These are phyloP conservation scores for Raphanus hybrid DNA, from an alignment of 441 rosid genomes.

Conservation along the genomic window DNA sequence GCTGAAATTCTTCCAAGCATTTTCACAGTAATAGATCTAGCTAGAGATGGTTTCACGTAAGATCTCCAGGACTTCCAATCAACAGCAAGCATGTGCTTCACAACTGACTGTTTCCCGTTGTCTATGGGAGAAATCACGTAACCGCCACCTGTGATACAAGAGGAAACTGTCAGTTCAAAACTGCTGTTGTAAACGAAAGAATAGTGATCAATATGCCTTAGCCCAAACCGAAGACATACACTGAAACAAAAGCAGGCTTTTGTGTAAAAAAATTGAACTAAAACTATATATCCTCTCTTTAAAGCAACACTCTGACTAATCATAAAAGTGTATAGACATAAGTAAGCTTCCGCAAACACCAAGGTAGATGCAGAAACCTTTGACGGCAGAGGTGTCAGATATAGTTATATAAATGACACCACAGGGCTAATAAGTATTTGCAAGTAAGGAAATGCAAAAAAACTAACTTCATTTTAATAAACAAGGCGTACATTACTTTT, in stretches of 20 bases:
- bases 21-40: constrained; percentile 77
- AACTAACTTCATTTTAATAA: constrained; percentile 36
- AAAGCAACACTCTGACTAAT: constrained; percentile 1
- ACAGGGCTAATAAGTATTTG: constrained; percentile 4
- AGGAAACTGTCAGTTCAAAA: constrained; percentile 34
- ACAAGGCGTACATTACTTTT: constrained; percentile 95
- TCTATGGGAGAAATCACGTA: constrained; percentile 81
- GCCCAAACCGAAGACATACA: background rate
- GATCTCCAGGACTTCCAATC: constrained; percentile 97
- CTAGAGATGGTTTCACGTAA: constrained; percentile 69
- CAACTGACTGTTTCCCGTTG: constrained; percentile 76
- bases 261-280: background rate
- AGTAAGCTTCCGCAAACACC: constrained; percentile 11
- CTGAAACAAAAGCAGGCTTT: constrained; percentile 17
- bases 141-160: constrained; percentile 81
- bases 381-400: no score
- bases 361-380: constrained; percentile 6
- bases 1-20: constrained; percentile 98
- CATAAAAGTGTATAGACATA: constrained; percentile 1
- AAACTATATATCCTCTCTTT: background rate
- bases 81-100: constrained; percentile 97
- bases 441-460: constrained; percentile 21
- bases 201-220: constrained; percentile 4
- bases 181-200: constrained; percentile 4
- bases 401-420: background rate